Conservation (phyloP, 805 yeast species). For the Candida ovalis region DNA sequence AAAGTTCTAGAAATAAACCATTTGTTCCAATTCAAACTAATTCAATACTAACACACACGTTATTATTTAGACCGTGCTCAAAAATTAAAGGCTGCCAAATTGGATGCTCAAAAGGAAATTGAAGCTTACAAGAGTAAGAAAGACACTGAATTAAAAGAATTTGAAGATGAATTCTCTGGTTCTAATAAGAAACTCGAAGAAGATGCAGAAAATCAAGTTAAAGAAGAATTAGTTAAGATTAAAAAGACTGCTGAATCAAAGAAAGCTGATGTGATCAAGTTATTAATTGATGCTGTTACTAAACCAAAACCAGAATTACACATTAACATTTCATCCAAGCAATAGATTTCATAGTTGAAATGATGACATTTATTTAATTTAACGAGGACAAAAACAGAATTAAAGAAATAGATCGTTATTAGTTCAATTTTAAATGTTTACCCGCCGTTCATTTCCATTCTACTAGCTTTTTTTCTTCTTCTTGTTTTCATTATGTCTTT, state of each 20-base stretch:
- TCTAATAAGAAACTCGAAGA: slow-evolving; percentile 72
- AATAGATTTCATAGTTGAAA: background rate
- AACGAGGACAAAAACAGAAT: background rate
- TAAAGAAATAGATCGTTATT: background rate
- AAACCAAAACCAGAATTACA: slow-evolving; percentile 82
- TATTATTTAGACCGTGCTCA: slow-evolving; percentile 58
- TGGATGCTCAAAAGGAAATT: slow-evolving; percentile 88
- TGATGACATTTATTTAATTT: background rate
- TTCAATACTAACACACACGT: background rate
- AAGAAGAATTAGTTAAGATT: slow-evolving; percentile 64
- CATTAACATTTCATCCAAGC: slow-evolving; percentile 41
- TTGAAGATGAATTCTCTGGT: slow-evolving; percentile 70
- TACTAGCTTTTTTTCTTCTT: background rate
- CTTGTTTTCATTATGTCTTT: background rate
- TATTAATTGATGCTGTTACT: slow-evolving; percentile 75
- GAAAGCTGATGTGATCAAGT: slow-evolving; percentile 63
- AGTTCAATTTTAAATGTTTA: background rate
- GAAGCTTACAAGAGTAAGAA: slow-evolving; percentile 79
- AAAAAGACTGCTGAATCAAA: slow-evolving; percentile 59
- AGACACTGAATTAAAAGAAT: slow-evolving; percentile 74
- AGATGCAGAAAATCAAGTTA: slow-evolving; percentile 73
- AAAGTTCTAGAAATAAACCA: no score
- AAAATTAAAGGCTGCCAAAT: slow-evolving; percentile 88
- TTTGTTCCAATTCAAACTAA: no score
- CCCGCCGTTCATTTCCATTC: background rate